Percentiles rank a stretch among this genome's conserved stretches.
These are phyloP conservation scores for Cardiosporidium cionae DNA, from an alignment of 169 alveolate genomes.

Conservation along the genomic window DNA sequence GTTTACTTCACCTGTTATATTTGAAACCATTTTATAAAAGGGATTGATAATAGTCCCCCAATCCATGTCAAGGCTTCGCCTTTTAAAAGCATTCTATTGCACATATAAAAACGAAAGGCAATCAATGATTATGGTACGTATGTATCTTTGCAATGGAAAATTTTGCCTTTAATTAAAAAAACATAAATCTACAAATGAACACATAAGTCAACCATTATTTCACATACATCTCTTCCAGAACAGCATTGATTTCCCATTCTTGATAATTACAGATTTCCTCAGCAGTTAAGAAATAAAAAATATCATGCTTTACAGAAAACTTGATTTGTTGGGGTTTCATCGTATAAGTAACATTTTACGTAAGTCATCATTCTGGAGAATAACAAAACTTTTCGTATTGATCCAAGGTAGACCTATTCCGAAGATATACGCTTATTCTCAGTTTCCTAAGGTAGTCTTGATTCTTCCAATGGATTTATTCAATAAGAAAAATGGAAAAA, in stretches of 20 bases:
- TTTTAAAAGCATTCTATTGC: neutral
- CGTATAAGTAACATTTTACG: too few relatives aligned
- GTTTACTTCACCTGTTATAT: neutral
- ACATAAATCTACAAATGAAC: neutral
- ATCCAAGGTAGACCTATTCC: too few relatives aligned
- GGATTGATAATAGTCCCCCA: neutral
- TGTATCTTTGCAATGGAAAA: conserved; percentile 1
- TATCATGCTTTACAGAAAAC: too few relatives aligned
- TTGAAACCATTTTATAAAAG: neutral
- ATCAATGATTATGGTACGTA: neutral
- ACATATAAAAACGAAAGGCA: neutral
- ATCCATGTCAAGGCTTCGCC: neutral
- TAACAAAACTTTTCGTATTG: too few relatives aligned
- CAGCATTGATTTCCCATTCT: conserved; percentile 57
- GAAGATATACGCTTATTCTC: too few relatives aligned
- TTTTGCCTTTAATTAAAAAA: conserved; percentile 3
- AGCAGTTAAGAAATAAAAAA: too few relatives aligned
- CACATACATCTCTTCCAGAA: conserved; percentile 55
- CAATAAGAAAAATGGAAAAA: too few relatives aligned
- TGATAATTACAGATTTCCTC: too few relatives aligned
- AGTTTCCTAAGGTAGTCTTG: too few relatives aligned
- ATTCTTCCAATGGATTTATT: too few relatives aligned
- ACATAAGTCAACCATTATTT: neutral
- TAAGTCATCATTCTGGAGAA: too few relatives aligned
- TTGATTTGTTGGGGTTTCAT: too few relatives aligned